These are phyloP conservation scores for Exophiala viscosa DNA, from an alignment of 2,329 filamentous ascomycete species.

Conservation along the genomic window DNA sequence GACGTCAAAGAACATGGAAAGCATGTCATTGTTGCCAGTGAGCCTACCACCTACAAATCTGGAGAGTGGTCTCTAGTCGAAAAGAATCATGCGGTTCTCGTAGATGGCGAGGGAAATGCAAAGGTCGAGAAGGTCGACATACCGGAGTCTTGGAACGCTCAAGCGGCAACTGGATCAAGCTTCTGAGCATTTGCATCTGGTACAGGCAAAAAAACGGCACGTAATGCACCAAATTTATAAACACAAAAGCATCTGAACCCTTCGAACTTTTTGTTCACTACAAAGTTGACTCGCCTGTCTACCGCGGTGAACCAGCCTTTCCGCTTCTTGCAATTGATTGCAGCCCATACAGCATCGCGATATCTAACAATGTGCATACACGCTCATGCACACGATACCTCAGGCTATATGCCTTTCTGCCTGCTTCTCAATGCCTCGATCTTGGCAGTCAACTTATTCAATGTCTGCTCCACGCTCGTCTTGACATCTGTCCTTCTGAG, in stretches of 20 bases:
- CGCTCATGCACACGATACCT: neutral
- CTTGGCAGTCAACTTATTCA: neutral
- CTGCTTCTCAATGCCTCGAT: slow-evolving; percentile 10
- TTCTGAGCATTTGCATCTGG: slow-evolving; percentile 7
- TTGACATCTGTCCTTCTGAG: neutral
- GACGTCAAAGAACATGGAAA: slow-evolving; percentile 43
- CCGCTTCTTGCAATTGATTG: too few species aligned
- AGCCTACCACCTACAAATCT: slow-evolving; percentile 53
- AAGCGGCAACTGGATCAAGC: slow-evolving; percentile 15
- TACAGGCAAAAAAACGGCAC: neutral
- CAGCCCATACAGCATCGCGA: too few species aligned
- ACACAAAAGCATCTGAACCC: too few species aligned
- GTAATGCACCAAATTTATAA: neutral
- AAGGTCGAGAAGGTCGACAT: slow-evolving; percentile 11
- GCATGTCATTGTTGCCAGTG: slow-evolving; percentile 49
- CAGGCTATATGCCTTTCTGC: neutral
- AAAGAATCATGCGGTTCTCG: slow-evolving; percentile 45
- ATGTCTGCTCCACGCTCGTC: neutral
- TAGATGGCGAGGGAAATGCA: slow-evolving; percentile 37
- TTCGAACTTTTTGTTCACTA: too few species aligned
- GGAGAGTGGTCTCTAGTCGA: slow-evolving; percentile 49
- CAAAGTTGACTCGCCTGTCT: too few species aligned
- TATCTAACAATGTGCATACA: neutral
- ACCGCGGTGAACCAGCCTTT: too few species aligned
- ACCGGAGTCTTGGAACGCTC: slow-evolving; percentile 13